These are phyloP conservation scores for Purpureocillium takamizusanense DNA, from an alignment of 2,329 filamentous ascomycete genomes.

Conservation along the genomic window DNA sequence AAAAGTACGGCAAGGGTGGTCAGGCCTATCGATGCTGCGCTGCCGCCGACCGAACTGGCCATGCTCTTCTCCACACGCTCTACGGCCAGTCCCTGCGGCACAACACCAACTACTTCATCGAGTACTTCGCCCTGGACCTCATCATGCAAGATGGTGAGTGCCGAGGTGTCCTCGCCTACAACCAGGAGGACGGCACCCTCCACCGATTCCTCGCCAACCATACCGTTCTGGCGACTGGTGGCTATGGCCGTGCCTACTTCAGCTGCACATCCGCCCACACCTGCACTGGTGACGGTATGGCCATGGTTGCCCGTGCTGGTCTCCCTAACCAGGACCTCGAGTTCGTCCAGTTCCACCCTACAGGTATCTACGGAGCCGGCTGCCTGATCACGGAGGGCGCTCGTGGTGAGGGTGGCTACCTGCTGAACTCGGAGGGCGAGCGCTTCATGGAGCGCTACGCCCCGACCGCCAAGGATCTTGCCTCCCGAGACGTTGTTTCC, in stretches of 20 bases:
- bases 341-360: slow-evolving; percentile 99
- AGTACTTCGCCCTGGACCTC: slow-evolving; percentile 94
- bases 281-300: slow-evolving; percentile 98
- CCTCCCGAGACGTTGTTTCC: slow-evolving; percentile 90
- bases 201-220: slow-evolving; percentile 96
- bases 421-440: slow-evolving; percentile 96
- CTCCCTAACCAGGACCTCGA: slow-evolving; percentile 98
- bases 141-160: slow-evolving; percentile 97
- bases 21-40: slow-evolving; percentile 97
- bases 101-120: slow-evolving; percentile 99
- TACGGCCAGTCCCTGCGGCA: slow-evolving; percentile 95
- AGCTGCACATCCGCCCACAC: slow-evolving; percentile 97
- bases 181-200: slow-evolving; percentile 96
- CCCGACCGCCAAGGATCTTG: slow-evolving; percentile 95
- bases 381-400: slow-evolving; percentile 97
- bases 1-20: slow-evolving; percentile 90
- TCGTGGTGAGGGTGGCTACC: slow-evolving; percentile 95
- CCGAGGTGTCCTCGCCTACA: slow-evolving; percentile 93
- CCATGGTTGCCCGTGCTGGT: slow-evolving; percentile 96
- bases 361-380: slow-evolving; percentile 96
- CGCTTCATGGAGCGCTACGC: slow-evolving; percentile 99
- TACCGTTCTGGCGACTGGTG: slow-evolving; percentile 93
- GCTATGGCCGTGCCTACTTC: slow-evolving; percentile 97
- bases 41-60: slow-evolving; percentile 91
- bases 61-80: slow-evolving; percentile 95